A percentile compares a stretch with the other conserved stretches of the same genome.
These are phyloP conservation scores for Russula virescens DNA, from an alignment of 768 basidiomycete species.

Conservation along the genomic window DNA sequence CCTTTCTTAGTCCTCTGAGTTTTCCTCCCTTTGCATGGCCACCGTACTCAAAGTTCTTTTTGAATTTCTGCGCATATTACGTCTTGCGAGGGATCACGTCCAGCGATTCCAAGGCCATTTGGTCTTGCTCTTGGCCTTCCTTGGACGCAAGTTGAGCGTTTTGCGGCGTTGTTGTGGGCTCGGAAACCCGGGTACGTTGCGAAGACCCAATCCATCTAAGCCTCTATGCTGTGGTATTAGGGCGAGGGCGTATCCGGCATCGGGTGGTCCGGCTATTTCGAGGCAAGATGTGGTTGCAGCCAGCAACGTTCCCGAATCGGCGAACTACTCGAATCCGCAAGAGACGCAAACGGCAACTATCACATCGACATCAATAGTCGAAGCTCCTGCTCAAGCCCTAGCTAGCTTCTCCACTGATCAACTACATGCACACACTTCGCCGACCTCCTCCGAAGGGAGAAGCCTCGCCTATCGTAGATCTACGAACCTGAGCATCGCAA, in stretches of 20 bases:
- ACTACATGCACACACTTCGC: not conserved
- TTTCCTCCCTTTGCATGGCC: not conserved
- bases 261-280: not conserved
- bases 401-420: not conserved
- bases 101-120: not conserved
- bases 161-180: not conserved
- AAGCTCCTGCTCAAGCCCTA: not conserved
- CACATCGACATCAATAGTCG: not conserved
- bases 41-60: not conserved
- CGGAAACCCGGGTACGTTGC: not conserved
- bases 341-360: not conserved
- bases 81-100: not conserved
- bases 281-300: conserved; percentile 2
- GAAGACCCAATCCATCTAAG: not conserved
- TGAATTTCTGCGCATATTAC: not conserved
- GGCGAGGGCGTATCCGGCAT: not conserved
- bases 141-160: conserved; percentile 4
- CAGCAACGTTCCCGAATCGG: conserved; percentile 4
- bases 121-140: not conserved
- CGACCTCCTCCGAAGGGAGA: not conserved
- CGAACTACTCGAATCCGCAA: not conserved
- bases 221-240: not conserved
- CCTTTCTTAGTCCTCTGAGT: not conserved
- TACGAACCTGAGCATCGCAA: not conserved
- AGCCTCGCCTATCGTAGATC: not conserved